Evolutionary conservation across 495 filamentous ascomycete species (phyloP).

Genomic region (Aspergillus sparsus): DNA sequence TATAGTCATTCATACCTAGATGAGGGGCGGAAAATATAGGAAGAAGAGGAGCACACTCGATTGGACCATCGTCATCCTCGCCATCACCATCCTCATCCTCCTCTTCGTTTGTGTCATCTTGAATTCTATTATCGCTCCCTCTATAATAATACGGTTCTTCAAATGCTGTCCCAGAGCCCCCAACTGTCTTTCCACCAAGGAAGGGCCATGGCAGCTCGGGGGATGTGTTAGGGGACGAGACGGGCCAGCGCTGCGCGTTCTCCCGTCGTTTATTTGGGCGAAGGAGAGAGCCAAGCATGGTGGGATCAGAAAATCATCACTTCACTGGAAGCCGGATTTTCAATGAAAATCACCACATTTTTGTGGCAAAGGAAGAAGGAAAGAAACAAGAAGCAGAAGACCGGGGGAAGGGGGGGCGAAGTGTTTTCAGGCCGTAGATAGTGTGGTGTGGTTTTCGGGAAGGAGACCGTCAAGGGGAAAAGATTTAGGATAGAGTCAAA

Average conservation of each 20-base stretch:
- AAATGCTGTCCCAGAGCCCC: constrained; percentile 32
- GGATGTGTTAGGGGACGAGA: constrained; percentile 47
- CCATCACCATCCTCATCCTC: constrained; percentile 42
- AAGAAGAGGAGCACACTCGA: constrained; percentile 63
- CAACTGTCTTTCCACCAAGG: constrained; percentile 24
- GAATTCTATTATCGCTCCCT: constrained; percentile 40
- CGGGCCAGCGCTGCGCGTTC: constrained; percentile 48
- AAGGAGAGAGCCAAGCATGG: constrained; percentile 51
- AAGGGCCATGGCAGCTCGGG: constrained; percentile 36
- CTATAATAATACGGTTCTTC: constrained; percentile 36
- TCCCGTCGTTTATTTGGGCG: constrained; percentile 43
- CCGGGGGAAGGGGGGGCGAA: neutral
- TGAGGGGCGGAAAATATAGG: constrained; percentile 83
- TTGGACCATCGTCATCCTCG: constrained; percentile 58
- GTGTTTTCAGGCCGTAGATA: neutral
- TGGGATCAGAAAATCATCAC: constrained; percentile 10
- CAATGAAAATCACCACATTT: constrained; percentile 3
- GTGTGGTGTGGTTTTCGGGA: too few species aligned
- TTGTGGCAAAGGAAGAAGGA: neutral
- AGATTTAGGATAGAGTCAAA: neutral
- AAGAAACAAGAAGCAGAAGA: neutral
- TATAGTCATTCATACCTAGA: constrained; percentile 56
- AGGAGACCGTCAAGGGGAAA: neutral
- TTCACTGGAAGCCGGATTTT: neutral
- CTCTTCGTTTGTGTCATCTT: constrained; percentile 50